Evolutionary conservation across 352 stramenopile genomes (phyloP), one percentile per base, ranked within the genome.

Genomic region (Blastocystis hominis): DNA sequence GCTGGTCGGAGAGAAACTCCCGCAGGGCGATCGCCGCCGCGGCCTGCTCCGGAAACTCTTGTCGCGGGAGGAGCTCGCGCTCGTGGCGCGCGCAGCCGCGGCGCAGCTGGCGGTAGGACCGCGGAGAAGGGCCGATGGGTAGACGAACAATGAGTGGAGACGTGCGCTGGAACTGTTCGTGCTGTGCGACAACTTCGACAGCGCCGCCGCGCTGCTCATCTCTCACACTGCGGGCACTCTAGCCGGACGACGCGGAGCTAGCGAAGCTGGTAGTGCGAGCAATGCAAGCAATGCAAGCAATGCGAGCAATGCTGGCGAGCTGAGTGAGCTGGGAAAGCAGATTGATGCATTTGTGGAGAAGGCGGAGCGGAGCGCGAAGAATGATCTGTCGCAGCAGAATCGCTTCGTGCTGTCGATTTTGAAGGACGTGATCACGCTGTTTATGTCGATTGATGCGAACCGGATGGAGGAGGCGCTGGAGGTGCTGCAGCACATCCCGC

Each of bases 131-230:
- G 5, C 3, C 5, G 30, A 63, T 3, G 63, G 30, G 70, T 80
- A 80, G 70, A 80, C 42, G 20, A 64, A 62, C 46, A 80, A 80
- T 62, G 70, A 80, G 34, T 80, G 70, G 70, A 15, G 36, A 5
- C 70, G 70, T 34, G 44, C 70, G 3, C 7, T 80, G 24, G 36
- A 40, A 6, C 70, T 80, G 44, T 80, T 80, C 30, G 36, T 42
- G 36, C 44, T 80, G n/a, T 80, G 46, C 9, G 55, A 80, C 20
- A 80, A 80, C 40, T 80, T 34, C 20, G 38, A 80, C 24, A 42
- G 63, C 40, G 70, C 70, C 15, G 36, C 50, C 3, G 46, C 38
- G 30, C 53, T 80, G 10, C 44, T 80, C 0, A 62, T 80, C 4
- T 61, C 7, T 0, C 40, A 63, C 1, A n/a, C 38, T 24, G 36